Base-by-base conservation (phyloP, 1,139 yeast genomes). In the Casaregolazyma lundiana region DNA sequence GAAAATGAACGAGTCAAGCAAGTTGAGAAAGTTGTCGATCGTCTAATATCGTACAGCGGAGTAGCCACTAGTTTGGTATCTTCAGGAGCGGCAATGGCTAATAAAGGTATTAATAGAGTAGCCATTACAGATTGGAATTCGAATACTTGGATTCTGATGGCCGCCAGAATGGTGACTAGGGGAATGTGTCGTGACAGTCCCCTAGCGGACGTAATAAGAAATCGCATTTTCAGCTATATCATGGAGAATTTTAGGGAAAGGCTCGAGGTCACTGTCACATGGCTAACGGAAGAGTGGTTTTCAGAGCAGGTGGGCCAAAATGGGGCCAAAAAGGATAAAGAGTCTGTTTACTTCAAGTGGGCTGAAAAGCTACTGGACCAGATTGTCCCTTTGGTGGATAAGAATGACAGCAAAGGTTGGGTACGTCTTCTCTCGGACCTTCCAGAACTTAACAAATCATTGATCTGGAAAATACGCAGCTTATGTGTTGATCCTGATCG, bases 251-350 rank as follows among this genome's bases (percentile, higher is more conserved):
- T 90, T 54, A 83, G 85, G 50, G 73, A 72, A 9, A 71, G 92
- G 36, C 75, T 90, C 13, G 95, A 87, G 51, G 68, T 84, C 35
- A 80, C 87, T n/a, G 80, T 90, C 34, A 89, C 85, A 52, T 94
- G 99, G 99, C 70, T 94, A 46, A 90, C 86, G 58, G 98, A 92
- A 65, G 98, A 94, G 64, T 94, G 97, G 95, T 90, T 81, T 63
- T 76, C 81, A 40, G 95, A 84, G 54, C 68, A 68, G 52, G 78
- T 77, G 1, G 46, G 46, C 35, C 39, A 51, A 22, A 35, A 35
- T 22, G 44, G 46, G 4, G 17, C 26, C 9, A 45, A 45, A n/a
- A 49, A 55, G 15, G 15, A 22, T 15, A 49, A 51, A n/a, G 53
- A 50, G 7, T 54, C 61, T 2, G 49, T 53, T 6, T 66, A 66